Conservation (phyloP, 2,329 filamentous ascomycete genomes). For the Ophiostoma fasciatum region DNA sequence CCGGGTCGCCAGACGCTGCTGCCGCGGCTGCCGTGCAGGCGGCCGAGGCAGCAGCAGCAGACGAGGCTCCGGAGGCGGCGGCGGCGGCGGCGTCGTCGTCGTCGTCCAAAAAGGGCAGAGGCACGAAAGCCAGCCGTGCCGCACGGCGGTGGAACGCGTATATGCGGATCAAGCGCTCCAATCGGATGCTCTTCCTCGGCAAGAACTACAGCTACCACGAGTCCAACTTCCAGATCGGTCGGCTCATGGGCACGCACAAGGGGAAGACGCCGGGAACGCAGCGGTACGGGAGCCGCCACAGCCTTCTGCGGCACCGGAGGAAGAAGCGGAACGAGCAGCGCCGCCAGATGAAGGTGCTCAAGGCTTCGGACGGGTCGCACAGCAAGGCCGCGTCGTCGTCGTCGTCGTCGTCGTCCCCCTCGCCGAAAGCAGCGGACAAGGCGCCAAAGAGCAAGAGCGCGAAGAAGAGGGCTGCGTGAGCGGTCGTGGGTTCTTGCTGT, state of each 20-base stretch:
- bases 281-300: conserved; percentile 32
- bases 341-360: too few species aligned
- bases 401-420: too few species aligned
- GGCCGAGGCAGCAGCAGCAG: conserved; percentile 1
- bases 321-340: conserved; percentile 7
- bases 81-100: too few species aligned
- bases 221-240: conserved; percentile 44
- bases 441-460: not conserved
- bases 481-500: too few species aligned
- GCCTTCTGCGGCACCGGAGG: conserved; percentile 24
- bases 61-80: not conserved
- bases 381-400: too few species aligned
- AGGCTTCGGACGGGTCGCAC: too few species aligned
- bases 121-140: conserved; percentile 4
- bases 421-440: too few species aligned
- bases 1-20: not conserved
- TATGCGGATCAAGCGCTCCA: conserved; percentile 11
- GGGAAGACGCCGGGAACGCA: conserved; percentile 31
- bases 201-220: conserved; percentile 42
- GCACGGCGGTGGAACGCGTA: conserved; percentile 13
- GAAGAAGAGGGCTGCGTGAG: too few species aligned
- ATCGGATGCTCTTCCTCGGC: conserved; percentile 10
- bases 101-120: not conserved
- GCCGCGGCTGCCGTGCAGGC: not conserved
- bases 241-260: conserved; percentile 35